Evolutionary conservation across 2,329 filamentous ascomycete genomes (phyloP).

Genomic region (Apiospora koreana): DNA sequence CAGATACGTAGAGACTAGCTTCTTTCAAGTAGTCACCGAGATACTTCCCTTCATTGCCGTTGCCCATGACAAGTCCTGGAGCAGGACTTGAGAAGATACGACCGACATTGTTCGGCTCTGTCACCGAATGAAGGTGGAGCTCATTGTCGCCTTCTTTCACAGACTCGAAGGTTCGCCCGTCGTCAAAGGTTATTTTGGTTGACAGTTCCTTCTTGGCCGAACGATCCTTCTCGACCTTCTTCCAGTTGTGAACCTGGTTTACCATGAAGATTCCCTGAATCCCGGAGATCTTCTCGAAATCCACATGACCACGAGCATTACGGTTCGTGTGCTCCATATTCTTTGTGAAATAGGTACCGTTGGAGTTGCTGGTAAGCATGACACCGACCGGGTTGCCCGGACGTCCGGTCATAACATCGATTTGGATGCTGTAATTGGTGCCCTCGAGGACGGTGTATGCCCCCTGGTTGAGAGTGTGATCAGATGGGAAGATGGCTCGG

Average conservation of each 20-base stretch:
- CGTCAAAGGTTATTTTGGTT: constrained; percentile 90
- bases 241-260: constrained; percentile 85
- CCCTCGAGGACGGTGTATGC: constrained; percentile 94
- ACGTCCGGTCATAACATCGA: constrained; percentile 79
- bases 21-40: constrained; percentile 66
- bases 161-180: constrained; percentile 80
- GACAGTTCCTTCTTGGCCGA: constrained; percentile 65
- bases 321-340: constrained; percentile 94
- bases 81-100: constrained; percentile 92
- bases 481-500: constrained; percentile 81
- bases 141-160: constrained; percentile 68
- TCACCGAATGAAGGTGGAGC: constrained; percentile 91
- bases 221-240: constrained; percentile 62
- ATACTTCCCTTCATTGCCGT: constrained; percentile 82
- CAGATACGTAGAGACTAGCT: constrained; percentile 82
- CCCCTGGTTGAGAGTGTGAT: constrained; percentile 78
- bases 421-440: constrained; percentile 96
- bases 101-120: constrained; percentile 78
- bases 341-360: constrained; percentile 92
- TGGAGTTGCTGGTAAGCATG: constrained; percentile 94
- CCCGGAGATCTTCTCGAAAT: constrained; percentile 90
- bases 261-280: constrained; percentile 92
- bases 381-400: constrained; percentile 75
- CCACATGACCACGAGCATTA: constrained; percentile 72
- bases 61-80: constrained; percentile 89